These are phyloP conservation scores for Prunus mongolica DNA, from an alignment of 306 rosid genomes.

Conservation along the genomic window DNA sequence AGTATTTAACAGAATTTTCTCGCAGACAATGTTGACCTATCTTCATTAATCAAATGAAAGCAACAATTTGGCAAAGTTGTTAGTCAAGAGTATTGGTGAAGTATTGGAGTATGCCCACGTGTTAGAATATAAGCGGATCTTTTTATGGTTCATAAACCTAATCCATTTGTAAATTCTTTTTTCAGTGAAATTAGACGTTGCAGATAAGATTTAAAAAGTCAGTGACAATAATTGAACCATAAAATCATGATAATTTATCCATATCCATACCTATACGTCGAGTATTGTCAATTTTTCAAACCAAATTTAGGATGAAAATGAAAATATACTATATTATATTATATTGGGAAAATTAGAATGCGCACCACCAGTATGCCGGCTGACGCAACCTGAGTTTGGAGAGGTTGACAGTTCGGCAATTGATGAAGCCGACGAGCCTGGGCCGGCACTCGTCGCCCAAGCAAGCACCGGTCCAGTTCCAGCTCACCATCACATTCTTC, in stretches of 20 bases:
- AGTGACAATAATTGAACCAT: neutral
- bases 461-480: constrained; percentile 81
- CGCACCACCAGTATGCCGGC: constrained; percentile 96
- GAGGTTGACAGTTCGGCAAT: constrained; percentile 41
- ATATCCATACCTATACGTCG: neutral
- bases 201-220: neutral
- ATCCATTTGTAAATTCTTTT: no score
- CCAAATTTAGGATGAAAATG: neutral
- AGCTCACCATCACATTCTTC: constrained; percentile 96
- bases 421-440: constrained; percentile 67
- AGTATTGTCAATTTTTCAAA: neutral
- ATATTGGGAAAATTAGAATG: neutral
- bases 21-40: no score
- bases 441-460: constrained; percentile 92
- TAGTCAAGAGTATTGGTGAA: no score
- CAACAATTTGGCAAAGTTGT: no score
- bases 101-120: no score
- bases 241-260: neutral
- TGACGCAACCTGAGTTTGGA: constrained; percentile 51
- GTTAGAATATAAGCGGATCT: no score
- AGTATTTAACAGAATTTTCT: no score
- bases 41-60: no score
- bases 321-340: neutral
- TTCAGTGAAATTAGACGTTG: neutral
- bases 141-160: no score